phyloP scores from a whole-genome alignment of 2,329 filamentous ascomycete genomes.

The Stachybotrys chlorohalonatus region DNA sequence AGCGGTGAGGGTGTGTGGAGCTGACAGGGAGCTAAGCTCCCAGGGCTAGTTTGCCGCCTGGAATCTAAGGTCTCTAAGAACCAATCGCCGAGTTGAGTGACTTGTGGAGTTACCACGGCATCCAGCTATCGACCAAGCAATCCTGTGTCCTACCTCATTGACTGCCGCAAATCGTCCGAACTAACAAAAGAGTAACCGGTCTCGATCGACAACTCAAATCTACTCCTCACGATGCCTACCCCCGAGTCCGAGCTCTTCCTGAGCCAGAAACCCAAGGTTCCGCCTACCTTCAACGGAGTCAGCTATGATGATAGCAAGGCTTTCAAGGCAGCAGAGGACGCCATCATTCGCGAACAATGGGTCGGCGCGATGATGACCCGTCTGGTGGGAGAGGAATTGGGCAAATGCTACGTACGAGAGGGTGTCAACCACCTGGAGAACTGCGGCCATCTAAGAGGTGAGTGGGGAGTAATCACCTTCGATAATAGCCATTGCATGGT shows the following conservation, averaged over 20 bases:
- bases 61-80: constrained; percentile 13
- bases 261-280: constrained; percentile 73
- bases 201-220: not conserved
- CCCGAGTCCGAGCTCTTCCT: constrained; percentile 76
- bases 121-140: not conserved
- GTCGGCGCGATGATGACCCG: constrained; percentile 83
- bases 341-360: constrained; percentile 80
- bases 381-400: constrained; percentile 71
- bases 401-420: constrained; percentile 77
- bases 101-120: not conserved
- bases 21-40: not conserved
- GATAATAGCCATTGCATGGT: not conserved
- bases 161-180: not conserved
- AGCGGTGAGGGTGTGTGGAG: constrained; percentile 21
- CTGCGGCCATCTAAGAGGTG: constrained; percentile 73
- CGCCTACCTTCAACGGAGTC: constrained; percentile 77
- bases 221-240: constrained; percentile 54
- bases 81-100: not conserved
- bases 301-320: constrained; percentile 76
- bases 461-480: constrained; percentile 25
- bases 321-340: constrained; percentile 75
- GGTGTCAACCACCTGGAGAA: constrained; percentile 86
- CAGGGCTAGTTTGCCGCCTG: constrained; percentile 12
- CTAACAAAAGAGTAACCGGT: constrained; percentile 5
- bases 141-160: too few relatives aligned